phyloP scores from a whole-genome alignment of 345 rosid genomes.

The Euphorbia pulcherrima region DNA sequence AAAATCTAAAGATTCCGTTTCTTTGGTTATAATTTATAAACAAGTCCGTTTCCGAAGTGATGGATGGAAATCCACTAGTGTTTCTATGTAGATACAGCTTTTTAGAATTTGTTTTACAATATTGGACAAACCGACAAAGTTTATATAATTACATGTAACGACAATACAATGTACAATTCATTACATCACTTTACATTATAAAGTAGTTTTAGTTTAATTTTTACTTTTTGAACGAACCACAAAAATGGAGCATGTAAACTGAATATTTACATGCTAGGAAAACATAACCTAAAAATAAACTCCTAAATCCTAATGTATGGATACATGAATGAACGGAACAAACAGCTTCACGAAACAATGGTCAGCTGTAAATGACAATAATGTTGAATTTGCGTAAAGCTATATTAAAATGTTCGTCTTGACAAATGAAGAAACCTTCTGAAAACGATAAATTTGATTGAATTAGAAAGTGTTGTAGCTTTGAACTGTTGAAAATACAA shows the following conservation, averaged over 20 bases:
- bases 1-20: no score
- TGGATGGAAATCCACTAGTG: not conserved
- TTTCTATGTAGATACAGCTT: not conserved
- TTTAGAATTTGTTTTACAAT: not conserved
- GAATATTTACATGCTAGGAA: no score
- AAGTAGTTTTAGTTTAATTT: no score
- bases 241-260: no score
- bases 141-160: not conserved
- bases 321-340: not conserved
- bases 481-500: conserved; percentile 63
- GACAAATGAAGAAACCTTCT: no score
- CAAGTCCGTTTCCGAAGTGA: no score
- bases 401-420: not conserved
- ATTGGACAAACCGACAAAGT: not conserved
- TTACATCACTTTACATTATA: not conserved
- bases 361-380: not conserved
- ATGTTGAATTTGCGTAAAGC: not conserved
- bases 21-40: no score
- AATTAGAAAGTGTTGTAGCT: conserved; percentile 11
- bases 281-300: not conserved
- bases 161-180: not conserved
- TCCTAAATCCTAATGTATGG: no score
- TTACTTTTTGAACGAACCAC: no score
- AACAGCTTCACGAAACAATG: not conserved
- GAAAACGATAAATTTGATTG: no score